phyloP scores from a whole-genome alignment of 139 green algal species.

The Tetraselmis chui region DNA sequence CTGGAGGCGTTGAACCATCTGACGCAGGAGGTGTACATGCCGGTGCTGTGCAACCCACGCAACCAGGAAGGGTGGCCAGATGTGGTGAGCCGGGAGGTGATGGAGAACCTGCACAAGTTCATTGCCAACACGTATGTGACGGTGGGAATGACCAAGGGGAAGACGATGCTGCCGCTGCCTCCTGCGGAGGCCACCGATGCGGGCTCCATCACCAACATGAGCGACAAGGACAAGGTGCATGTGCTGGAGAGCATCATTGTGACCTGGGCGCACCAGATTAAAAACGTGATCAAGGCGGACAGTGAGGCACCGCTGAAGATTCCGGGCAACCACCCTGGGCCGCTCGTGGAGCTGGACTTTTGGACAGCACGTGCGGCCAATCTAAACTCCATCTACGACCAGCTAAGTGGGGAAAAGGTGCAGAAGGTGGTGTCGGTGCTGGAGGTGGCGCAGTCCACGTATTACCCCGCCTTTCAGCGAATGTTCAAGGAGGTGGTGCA shows the following conservation, averaged over 20 bases:
- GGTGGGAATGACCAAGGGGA: conserved; percentile 73
- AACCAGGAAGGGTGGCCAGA: conserved; percentile 80
- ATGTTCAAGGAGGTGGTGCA: conserved; percentile 51
- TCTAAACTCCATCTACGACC: conserved; percentile 75
- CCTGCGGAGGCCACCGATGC: conserved; percentile 22
- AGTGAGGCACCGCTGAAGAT: conserved; percentile 53
- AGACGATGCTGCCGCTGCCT: conserved; percentile 80
- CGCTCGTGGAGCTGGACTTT: conserved; percentile 79
- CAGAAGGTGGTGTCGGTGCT: conserved; percentile 69
- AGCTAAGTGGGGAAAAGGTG: conserved; percentile 54
- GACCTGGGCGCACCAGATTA: conserved; percentile 88
- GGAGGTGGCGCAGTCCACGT: conserved; percentile 66
- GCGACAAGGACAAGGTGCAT: conserved; percentile 78
- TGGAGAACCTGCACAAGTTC: conserved; percentile 80
- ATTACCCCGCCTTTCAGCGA: conserved; percentile 66
- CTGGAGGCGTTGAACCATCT: conserved; percentile 68
- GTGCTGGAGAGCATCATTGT: conserved; percentile 77
- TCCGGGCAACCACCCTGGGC: conserved; percentile 48
- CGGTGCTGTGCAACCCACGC: conserved; percentile 58
- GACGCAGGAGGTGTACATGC: conserved; percentile 77
- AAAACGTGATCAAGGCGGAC: conserved; percentile 78
- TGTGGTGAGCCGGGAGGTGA: conserved; percentile 76
- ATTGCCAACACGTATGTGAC: conserved; percentile 68
- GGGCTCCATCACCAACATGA: conserved; percentile 8
- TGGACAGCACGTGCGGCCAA: conserved; percentile 73